A percentile compares a stretch with the other conserved stretches of the same genome.
phyloP scores from a whole-genome alignment of 768 basidiomycete genomes.

The Xerocomellus intermedius region DNA sequence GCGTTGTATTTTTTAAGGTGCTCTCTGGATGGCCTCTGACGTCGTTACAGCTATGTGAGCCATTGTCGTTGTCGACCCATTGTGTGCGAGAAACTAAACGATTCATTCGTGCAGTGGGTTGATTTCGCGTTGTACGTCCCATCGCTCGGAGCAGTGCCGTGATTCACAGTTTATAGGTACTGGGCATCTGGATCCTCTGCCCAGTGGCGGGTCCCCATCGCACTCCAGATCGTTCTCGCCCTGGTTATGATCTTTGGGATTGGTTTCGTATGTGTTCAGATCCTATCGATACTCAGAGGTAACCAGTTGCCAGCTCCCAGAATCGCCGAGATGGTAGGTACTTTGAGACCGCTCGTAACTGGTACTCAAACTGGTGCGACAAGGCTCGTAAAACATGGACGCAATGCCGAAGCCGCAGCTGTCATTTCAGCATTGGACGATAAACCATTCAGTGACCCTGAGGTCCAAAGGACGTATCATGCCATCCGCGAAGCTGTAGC shows the following conservation, averaged over 20 bases:
- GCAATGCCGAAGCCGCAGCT: constrained; percentile 53
- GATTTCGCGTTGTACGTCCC: constrained; percentile 55
- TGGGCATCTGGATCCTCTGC: constrained; percentile 50
- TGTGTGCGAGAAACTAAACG: not conserved
- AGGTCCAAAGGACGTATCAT: constrained; percentile 49
- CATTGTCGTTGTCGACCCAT: not conserved
- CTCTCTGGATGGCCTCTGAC: not conserved
- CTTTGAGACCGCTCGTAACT: not conserved
- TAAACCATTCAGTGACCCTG: constrained; percentile 44
- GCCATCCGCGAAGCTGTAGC: constrained; percentile 54
- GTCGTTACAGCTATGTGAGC: constrained; percentile 23
- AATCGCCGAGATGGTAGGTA: constrained; percentile 56
- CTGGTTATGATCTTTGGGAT: constrained; percentile 48
- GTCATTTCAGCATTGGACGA: constrained; percentile 64
- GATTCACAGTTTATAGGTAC: constrained; percentile 36
- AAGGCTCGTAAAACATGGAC: constrained; percentile 57
- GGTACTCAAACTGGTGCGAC: not conserved
- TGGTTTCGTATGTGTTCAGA: constrained; percentile 41
- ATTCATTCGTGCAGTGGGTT: constrained; percentile 45
- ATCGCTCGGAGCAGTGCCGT: not conserved
- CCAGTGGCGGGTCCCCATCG: constrained; percentile 64
- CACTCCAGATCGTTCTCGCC: constrained; percentile 56
- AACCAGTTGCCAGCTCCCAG: constrained; percentile 43
- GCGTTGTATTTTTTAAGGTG: constrained; percentile 25
- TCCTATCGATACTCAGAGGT: not conserved